phyloP scores from a whole-genome alignment of 768 basidiomycete genomes.

The Leccinum uliginosum region DNA sequence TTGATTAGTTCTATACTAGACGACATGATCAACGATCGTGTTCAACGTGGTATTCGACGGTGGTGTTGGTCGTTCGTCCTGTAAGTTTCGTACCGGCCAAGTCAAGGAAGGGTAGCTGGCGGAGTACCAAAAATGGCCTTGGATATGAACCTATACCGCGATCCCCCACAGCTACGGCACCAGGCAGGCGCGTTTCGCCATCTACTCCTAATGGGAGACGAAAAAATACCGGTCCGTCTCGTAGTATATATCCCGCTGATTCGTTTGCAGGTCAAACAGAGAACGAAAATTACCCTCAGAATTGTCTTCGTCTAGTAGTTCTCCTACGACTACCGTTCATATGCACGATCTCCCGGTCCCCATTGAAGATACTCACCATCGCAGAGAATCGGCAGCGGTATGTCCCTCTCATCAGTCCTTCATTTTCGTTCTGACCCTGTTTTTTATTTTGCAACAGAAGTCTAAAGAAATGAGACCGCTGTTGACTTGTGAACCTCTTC shows the following conservation, averaged over 20 bases:
- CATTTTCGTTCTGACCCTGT: conserved; percentile 10
- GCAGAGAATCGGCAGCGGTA: conserved; percentile 19
- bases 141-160: conserved; percentile 24
- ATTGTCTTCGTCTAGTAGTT: conserved; percentile 1
- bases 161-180: conserved; percentile 31
- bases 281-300: conserved; percentile 10
- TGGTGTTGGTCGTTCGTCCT: conserved; percentile 13
- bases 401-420: conserved; percentile 13
- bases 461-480: conserved; percentile 18
- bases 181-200: conserved; percentile 32
- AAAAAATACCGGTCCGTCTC: conserved; percentile 21
- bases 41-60: conserved; percentile 20
- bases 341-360: conserved; percentile 13
- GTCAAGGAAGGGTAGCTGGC: conserved; percentile 6
- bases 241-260: conserved; percentile 24
- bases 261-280: conserved; percentile 11
- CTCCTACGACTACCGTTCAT: conserved; percentile 1
- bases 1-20: conserved; percentile 94
- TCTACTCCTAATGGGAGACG: conserved; percentile 23
- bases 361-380: conserved; percentile 10
- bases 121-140: conserved; percentile 31
- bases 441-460: conserved; percentile 14
- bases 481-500: conserved; percentile 21
- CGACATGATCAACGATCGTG: conserved; percentile 40
- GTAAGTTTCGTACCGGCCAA: conserved; percentile 2